Conservation (phyloP, 2,329 filamentous ascomycete species). For the Aspergillus brasiliensis region DNA sequence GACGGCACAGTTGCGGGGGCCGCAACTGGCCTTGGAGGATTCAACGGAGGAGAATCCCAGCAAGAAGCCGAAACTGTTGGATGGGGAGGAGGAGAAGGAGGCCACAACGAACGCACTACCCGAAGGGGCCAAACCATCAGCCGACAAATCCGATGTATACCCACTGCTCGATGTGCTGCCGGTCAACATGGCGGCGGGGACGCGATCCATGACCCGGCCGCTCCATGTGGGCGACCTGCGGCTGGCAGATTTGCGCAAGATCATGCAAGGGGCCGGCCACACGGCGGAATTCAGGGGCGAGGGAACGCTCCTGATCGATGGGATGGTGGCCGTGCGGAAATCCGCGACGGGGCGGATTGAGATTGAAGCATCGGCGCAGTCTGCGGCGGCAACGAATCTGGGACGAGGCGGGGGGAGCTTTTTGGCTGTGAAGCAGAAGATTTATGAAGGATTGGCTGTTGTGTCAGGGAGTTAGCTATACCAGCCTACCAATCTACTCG, state of each 20-base stretch:
- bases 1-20: constrained; percentile 68
- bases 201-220: constrained; percentile 76
- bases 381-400: constrained; percentile 45
- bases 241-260: constrained; percentile 80
- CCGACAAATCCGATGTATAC: constrained; percentile 35
- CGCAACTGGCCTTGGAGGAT: constrained; percentile 42
- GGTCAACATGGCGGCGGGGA: constrained; percentile 66
- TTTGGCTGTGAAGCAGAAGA: constrained; percentile 82
- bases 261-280: constrained; percentile 81
- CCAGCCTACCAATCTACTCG: too few species aligned
- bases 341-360: constrained; percentile 83
- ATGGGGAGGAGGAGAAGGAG: constrained; percentile 45
- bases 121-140: constrained; percentile 11
- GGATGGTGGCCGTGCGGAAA: constrained; percentile 84
- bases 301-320: constrained; percentile 86
- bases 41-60: constrained; percentile 43
- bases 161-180: constrained; percentile 64
- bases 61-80: constrained; percentile 56
- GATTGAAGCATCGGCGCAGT: constrained; percentile 73
- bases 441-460: constrained; percentile 91
- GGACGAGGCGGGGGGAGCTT: constrained; percentile 67
- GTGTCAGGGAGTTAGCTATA: constrained; percentile 68
- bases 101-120: constrained; percentile 18
- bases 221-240: constrained; percentile 93
- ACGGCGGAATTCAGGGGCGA: constrained; percentile 91